A percentile compares a stretch with the other conserved stretches of the same genome.
These are phyloP conservation scores for Solanum chiquidenum DNA, from an alignment of 257 asterid genomes.

Conservation along the genomic window DNA sequence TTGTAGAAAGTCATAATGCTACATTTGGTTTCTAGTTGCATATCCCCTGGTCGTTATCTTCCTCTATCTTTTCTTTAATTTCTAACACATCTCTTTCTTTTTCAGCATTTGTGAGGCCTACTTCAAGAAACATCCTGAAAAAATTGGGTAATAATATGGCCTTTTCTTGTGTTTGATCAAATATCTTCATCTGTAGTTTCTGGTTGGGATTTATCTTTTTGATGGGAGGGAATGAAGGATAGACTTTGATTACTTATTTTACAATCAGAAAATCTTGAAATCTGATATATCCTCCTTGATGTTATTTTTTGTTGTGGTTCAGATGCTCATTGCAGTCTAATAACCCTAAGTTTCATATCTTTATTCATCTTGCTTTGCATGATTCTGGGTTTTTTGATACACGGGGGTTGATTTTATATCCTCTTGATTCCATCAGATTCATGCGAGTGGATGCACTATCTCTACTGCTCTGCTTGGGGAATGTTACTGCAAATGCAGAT, in stretches of 20 bases:
- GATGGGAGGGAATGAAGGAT: background rate
- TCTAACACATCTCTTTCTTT: slow-evolving; percentile 6
- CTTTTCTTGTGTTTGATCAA: background rate
- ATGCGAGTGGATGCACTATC: slow-evolving; percentile 84
- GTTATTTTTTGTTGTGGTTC: background rate
- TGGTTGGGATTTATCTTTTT: background rate
- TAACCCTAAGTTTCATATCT: background rate
- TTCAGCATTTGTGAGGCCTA: slow-evolving; percentile 91
- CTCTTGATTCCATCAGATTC: slow-evolving; percentile 35
- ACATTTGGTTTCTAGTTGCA: background rate
- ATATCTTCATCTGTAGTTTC: background rate
- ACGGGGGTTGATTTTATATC: background rate
- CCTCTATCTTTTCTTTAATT: background rate
- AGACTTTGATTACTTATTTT: background rate
- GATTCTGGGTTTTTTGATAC: background rate
- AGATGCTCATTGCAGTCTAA: background rate
- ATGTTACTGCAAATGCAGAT: slow-evolving; percentile 64
- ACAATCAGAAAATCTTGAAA: background rate
- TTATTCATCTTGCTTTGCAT: background rate
- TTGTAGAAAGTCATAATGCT: background rate
- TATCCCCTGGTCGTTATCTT: background rate
- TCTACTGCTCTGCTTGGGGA: slow-evolving; percentile 76
- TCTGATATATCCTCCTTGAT: background rate
- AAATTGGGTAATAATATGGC: slow-evolving; percentile 49
- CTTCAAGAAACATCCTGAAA: slow-evolving; percentile 84